Conservation (phyloP, 768 basidiomycete species). For the Mrakia hoshinonis region DNA sequence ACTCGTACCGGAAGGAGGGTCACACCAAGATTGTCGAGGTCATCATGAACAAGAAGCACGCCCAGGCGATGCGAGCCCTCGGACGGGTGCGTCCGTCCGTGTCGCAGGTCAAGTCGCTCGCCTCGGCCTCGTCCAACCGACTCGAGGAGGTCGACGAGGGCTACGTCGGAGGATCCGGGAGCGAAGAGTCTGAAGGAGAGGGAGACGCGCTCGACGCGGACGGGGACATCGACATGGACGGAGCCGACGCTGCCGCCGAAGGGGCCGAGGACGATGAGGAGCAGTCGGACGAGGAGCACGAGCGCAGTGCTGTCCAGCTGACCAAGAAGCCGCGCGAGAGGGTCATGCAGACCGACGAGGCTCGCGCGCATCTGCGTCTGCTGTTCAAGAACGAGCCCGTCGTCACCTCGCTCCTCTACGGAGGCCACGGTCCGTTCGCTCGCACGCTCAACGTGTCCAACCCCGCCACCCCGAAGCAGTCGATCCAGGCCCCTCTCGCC, state of each 20-base stretch:
- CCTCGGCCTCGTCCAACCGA: slow-evolving; percentile 18
- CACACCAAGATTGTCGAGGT: slow-evolving; percentile 91
- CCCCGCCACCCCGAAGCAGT: slow-evolving; percentile 5
- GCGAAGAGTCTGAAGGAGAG: slow-evolving; percentile 32
- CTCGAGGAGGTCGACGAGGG: slow-evolving; percentile 38
- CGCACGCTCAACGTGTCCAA: slow-evolving; percentile 29
- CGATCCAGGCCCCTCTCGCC: slow-evolving; percentile 21
- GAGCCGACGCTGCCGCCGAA: slow-evolving; percentile 29
- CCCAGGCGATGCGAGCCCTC: slow-evolving; percentile 50
- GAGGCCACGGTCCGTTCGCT: slow-evolving; percentile 80
- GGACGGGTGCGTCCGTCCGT: slow-evolving; percentile 67
- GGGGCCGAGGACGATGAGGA: slow-evolving; percentile 44
- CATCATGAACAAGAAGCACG: slow-evolving; percentile 73
- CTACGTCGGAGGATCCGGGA: slow-evolving; percentile 42
- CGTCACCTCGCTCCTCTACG: slow-evolving; percentile 82
- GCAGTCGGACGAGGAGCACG: slow-evolving; percentile 47
- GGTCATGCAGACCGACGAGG: slow-evolving; percentile 81
- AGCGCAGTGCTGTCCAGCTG: slow-evolving; percentile 42
- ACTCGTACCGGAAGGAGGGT: slow-evolving; percentile 88
- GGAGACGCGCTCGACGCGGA: slow-evolving; percentile 29
- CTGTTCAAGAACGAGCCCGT: slow-evolving; percentile 73
- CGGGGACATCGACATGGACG: slow-evolving; percentile 38
- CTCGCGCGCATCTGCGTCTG: slow-evolving; percentile 80
- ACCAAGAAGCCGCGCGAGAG: slow-evolving; percentile 51
- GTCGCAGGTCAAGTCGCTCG: slow-evolving; percentile 40